Base-by-base conservation (phyloP, 2,329 filamentous ascomycete genomes). In the Aspergillus piperis region DNA sequence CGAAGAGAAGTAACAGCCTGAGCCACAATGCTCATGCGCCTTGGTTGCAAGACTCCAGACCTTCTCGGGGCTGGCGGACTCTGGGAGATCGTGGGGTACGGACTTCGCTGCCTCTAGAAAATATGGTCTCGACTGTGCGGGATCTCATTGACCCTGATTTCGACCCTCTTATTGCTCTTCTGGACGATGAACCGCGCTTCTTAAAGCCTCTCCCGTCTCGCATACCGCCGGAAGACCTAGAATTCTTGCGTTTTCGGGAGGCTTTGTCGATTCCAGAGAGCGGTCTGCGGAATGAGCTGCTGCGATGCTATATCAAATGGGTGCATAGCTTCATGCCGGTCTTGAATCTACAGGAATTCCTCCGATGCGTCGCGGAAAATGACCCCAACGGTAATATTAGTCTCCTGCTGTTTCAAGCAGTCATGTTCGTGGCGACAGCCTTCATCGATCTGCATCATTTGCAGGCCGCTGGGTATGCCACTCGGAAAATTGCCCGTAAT, bases 271-370 rank as follows among this genome's bases (percentile, higher is more conserved):
- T 96, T 49, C 92, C 92, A 2, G 81, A 84, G 50, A 77, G 82
- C 3, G 78, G 82, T 1, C 80, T 96, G 49, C 89, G 92, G 70
- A 90, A 89, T 73, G 91, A 91, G 58, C 82, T 96, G 25, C 79
- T 96, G 5, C 85, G 87, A 66, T 87, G 87, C 21, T 96, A 94
- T 72, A 83, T 92, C 66, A 90, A 95, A 78, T 96, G 88, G 75
- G 90, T 96, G 10, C 89, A 96, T 73, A 92, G 91, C 11, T 96
- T 91, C 73, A 95, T 96, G 91, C 92, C 92, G 11, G 81, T 96
- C 44, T 77, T 96, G 64, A 91, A 86, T 58, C 68, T 86, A 47
- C 82, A 85, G 62, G 82, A 85, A 25, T 82, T 86, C 62, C 69
- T 86, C 4, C 71, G 73, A 55, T 71, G 71, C 17, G 90, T 77